Evolutionary conservation across 805 yeast genomes (phyloP).

Genomic region (Kazachstania kunashirensis): DNA sequence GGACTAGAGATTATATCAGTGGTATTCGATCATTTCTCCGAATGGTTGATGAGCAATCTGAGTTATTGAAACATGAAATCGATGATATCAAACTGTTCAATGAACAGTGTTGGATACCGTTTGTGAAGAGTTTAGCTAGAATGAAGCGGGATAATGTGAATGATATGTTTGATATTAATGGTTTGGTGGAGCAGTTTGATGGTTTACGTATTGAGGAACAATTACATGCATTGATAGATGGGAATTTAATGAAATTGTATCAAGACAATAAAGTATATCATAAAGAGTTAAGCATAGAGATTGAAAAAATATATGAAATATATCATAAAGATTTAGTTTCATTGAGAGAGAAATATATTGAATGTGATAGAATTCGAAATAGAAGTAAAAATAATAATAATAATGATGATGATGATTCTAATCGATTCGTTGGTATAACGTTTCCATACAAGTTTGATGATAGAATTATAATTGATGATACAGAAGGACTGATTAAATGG

Average conservation of each 20-base stretch:
- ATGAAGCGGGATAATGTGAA: too few species aligned
- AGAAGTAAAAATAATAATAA: too few species aligned
- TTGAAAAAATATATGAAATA: conserved; percentile 4
- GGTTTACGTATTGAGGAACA: background rate
- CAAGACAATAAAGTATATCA: conserved; percentile 5
- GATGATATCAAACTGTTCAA: conserved; percentile 15
- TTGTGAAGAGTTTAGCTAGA: background rate
- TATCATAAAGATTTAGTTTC: conserved; percentile 10
- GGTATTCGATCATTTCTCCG: conserved; percentile 21
- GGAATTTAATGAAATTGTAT: conserved; percentile 6
- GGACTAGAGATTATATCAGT: conserved; percentile 26
- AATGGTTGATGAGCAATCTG: conserved; percentile 14
- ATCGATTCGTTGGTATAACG: too few species aligned
- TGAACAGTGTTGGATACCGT: conserved; percentile 13
- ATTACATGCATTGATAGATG: conserved; percentile 4
- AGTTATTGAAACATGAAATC: conserved; percentile 9
- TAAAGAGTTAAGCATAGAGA: conserved; percentile 6
- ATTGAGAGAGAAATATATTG: conserved; percentile 6
- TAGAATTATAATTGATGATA: conserved; percentile 3
- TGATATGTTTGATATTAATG: background rate
- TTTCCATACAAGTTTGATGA: background rate
- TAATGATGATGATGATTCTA: too few species aligned
- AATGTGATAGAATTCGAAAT: too few species aligned
- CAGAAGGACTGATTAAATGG: conserved; percentile 11
- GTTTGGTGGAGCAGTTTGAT: background rate